Conservation (phyloP, 331 rosid genomes). For the Arachis monticola region DNA sequence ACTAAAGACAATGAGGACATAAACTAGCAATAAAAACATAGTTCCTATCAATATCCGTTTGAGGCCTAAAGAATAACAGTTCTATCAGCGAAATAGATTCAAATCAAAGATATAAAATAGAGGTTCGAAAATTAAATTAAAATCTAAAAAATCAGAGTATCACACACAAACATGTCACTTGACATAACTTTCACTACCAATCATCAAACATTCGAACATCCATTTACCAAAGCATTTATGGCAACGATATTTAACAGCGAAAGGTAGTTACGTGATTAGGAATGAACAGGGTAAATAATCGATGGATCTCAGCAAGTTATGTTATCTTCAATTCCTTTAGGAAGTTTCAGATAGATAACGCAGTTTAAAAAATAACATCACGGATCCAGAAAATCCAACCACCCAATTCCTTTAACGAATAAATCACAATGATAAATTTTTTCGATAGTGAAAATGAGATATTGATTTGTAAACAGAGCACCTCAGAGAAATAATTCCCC, state of each 20-base stretch:
- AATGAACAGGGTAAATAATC: neutral
- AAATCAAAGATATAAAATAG: neutral
- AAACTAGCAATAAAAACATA: neutral
- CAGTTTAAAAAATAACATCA: conserved; percentile 58
- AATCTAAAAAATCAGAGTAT: neutral
- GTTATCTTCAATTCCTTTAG: conserved; percentile 58
- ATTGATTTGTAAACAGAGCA: conserved; percentile 39
- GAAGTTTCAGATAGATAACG: conserved; percentile 80
- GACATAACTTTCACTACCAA: neutral
- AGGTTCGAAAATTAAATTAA: neutral
- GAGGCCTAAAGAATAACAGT: neutral
- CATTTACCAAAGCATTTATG: neutral
- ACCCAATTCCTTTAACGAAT: neutral
- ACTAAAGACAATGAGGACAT: neutral
- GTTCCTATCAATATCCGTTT: neutral
- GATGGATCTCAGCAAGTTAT: conserved; percentile 52
- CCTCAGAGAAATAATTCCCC: conserved; percentile 73
- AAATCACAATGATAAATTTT: neutral
- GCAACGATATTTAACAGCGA: neutral
- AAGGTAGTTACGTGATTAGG: neutral
- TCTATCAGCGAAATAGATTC: neutral
- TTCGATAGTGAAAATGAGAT: neutral
- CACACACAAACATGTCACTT: neutral
- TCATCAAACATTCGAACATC: neutral
- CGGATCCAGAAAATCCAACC: conserved; percentile 36